These are phyloP conservation scores for Dothideomycetes sp. DNA, from an alignment of 2,329 filamentous ascomycete genomes.

Conservation along the genomic window DNA sequence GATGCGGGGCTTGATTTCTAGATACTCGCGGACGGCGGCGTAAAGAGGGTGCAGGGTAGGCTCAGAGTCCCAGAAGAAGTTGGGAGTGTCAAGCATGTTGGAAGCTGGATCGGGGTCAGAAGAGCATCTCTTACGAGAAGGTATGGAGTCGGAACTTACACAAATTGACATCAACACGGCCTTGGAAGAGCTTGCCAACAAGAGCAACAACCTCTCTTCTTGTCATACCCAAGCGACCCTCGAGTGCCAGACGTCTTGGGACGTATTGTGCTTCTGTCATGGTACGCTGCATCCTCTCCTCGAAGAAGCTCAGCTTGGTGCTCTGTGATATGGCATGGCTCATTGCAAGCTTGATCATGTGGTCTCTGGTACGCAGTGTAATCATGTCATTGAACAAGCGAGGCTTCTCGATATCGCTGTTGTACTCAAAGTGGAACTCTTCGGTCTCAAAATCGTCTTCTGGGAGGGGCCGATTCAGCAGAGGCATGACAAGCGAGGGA, in stretches of 20 bases:
- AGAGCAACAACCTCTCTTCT: slow-evolving; percentile 87
- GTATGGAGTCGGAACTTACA: slow-evolving; percentile 51
- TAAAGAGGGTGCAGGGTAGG: slow-evolving; percentile 92
- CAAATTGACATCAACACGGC: slow-evolving; percentile 90
- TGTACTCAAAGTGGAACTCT: slow-evolving; percentile 98
- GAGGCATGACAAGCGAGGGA: slow-evolving; percentile 36
- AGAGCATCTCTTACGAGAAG: background rate
- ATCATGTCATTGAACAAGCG: slow-evolving; percentile 99
- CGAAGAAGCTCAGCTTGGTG: slow-evolving; percentile 91
- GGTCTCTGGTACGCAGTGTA: slow-evolving; percentile 82
- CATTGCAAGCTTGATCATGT: slow-evolving; percentile 98
- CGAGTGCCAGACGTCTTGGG: slow-evolving; percentile 77
- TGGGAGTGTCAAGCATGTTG: slow-evolving; percentile 90
- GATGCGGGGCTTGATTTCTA: slow-evolving; percentile 92
- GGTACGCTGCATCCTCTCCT: slow-evolving; percentile 88
- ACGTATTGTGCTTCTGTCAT: slow-evolving; percentile 91
- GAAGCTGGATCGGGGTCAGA: slow-evolving; percentile 48
- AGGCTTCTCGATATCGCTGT: slow-evolving; percentile 69
- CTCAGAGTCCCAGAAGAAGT: slow-evolving; percentile 98
- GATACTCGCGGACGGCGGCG: slow-evolving; percentile 86
- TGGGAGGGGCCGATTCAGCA: slow-evolving; percentile 69
- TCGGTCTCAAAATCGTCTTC: slow-evolving; percentile 94
- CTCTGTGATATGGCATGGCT: slow-evolving; percentile 96
- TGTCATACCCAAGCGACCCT: slow-evolving; percentile 83
- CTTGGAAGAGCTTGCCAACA: slow-evolving; percentile 81